Evolutionary conservation across 192 early-diverging fungal genomes (phyloP).

Genomic region (Coemansia sp.): DNA sequence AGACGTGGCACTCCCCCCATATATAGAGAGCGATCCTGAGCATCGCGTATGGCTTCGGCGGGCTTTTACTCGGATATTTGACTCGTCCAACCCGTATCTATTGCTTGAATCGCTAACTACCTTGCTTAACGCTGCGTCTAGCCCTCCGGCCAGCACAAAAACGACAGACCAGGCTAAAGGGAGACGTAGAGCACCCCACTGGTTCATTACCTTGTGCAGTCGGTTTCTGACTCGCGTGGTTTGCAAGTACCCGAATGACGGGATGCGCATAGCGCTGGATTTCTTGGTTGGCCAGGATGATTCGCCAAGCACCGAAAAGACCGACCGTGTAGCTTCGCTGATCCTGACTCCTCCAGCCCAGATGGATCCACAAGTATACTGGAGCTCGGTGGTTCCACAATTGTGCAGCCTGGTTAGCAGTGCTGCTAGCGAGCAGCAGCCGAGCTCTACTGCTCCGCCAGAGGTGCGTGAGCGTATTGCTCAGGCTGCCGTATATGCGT

Average conservation of each 20-base stretch:
- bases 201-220: constrained; percentile 66
- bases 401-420: constrained; percentile 6
- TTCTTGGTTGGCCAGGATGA: constrained; percentile 62
- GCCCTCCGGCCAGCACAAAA: constrained; percentile 2
- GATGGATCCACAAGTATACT: constrained; percentile 9
- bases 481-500: constrained; percentile 22
- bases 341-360: constrained; percentile 30
- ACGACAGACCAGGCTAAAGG: too few relatives aligned
- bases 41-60: constrained; percentile 20
- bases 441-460: neutral
- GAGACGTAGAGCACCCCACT: constrained; percentile 52
- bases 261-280: constrained; percentile 63
- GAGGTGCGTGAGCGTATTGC: constrained; percentile 9
- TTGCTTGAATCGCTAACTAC: constrained; percentile 66
- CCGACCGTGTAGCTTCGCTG: constrained; percentile 32
- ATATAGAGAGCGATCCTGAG: constrained; percentile 39
- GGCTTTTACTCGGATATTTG: constrained; percentile 40
- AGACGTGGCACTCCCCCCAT: constrained; percentile 15
- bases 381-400: constrained; percentile 21
- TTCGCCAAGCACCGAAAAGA: constrained; percentile 21
- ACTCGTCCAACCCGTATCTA: constrained; percentile 54
- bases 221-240: constrained; percentile 68
- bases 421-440: neutral
- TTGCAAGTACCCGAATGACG: constrained; percentile 55
- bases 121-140: constrained; percentile 58